Evolutionary conservation across 2,329 filamentous ascomycete species (phyloP).

Genomic region (Pezicula neosporulosa): DNA sequence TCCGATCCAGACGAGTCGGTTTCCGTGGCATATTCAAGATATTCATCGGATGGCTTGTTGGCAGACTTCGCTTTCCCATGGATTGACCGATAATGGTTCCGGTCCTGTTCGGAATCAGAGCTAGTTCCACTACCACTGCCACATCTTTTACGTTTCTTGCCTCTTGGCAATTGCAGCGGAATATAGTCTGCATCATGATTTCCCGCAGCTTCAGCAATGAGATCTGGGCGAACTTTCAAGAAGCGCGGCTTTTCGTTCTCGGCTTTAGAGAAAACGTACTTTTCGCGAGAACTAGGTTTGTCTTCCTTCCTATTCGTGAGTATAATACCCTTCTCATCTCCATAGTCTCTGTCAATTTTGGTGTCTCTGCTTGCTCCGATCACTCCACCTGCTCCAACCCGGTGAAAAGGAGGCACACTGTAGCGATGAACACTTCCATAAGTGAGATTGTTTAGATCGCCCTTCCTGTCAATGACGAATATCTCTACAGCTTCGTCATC

Average conservation of each 20-base stretch:
- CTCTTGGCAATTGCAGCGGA: slow-evolving; percentile 35
- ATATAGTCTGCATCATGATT: slow-evolving; percentile 42
- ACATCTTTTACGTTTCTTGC: slow-evolving; percentile 24
- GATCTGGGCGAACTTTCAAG: slow-evolving; percentile 35
- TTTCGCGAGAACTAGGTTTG: slow-evolving; percentile 29
- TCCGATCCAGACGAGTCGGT: slow-evolving; percentile 34
- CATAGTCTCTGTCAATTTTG: slow-evolving; percentile 60
- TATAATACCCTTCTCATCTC: slow-evolving; percentile 50
- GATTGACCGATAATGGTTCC: slow-evolving; percentile 62
- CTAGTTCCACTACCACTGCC: slow-evolving; percentile 26
- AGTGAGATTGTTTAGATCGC: slow-evolving; percentile 70
- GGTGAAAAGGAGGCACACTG: slow-evolving; percentile 66
- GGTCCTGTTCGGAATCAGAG: slow-evolving; percentile 42
- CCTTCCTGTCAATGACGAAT: slow-evolving; percentile 68
- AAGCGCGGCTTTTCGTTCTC: slow-evolving; percentile 35
- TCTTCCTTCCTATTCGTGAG: slow-evolving; percentile 33
- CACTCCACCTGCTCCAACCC: slow-evolving; percentile 65
- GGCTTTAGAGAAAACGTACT: slow-evolving; percentile 42
- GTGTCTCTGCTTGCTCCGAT: slow-evolving; percentile 60
- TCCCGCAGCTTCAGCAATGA: slow-evolving; percentile 16
- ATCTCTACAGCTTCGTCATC: slow-evolving; percentile 23
- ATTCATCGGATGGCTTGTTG: slow-evolving; percentile 17
- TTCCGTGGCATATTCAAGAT: slow-evolving; percentile 43
- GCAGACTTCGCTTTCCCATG: slow-evolving; percentile 55
- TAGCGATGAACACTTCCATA: slow-evolving; percentile 75